Evolutionary conservation across 306 rosid genomes (phyloP).

Genomic region (Glycine soja): DNA sequence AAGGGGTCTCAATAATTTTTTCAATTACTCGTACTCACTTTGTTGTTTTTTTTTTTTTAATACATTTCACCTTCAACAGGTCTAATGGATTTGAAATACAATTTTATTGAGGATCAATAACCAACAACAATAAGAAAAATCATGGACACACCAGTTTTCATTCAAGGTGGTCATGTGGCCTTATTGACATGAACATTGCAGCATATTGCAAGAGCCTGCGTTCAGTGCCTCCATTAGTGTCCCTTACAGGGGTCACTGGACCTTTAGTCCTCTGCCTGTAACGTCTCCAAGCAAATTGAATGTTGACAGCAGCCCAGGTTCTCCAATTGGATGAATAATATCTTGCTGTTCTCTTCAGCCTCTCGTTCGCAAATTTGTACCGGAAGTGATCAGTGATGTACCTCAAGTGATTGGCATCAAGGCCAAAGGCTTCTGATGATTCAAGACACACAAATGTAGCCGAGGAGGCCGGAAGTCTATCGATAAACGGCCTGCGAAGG

Average conservation of each 20-base stretch:
- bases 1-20: conserved; percentile 15
- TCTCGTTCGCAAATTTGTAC: conserved; percentile 89
- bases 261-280: conserved; percentile 87
- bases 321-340: conserved; percentile 98
- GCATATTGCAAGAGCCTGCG: conserved; percentile 85
- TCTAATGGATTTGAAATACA: neutral
- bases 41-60: neutral
- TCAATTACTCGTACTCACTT: neutral
- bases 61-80: conserved; percentile 14
- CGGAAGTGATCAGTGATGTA: conserved; percentile 95
- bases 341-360: conserved; percentile 90
- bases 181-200: conserved; percentile 96
- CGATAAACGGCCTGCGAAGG: conserved; percentile 84
- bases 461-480: conserved; percentile 86
- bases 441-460: conserved; percentile 84
- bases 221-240: conserved; percentile 58
- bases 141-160: conserved; percentile 42
- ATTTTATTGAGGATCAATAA: conserved; percentile 32
- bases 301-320: conserved; percentile 97
- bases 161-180: conserved; percentile 97
- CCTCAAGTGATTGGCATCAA: conserved; percentile 68
- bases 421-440: conserved; percentile 85
- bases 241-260: conserved; percentile 72
- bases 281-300: conserved; percentile 86
- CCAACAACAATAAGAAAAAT: neutral